Conservation (phyloP, 208 protist genomes). For the Trypanosoma cruzi region DNA sequence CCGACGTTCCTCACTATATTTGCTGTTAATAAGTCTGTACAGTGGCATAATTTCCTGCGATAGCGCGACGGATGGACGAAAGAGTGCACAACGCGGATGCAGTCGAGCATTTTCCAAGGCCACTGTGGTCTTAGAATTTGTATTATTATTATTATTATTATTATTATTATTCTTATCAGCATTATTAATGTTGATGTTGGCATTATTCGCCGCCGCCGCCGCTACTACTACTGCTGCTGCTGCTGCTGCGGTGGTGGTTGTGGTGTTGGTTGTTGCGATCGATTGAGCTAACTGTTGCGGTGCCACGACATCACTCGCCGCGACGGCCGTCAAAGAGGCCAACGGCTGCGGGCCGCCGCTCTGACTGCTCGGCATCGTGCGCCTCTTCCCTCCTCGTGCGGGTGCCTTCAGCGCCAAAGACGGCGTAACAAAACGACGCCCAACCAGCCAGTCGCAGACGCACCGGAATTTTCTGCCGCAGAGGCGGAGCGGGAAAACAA, state of each 20-base stretch:
- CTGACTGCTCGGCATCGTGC: conserved; percentile 7
- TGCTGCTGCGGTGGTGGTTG: conserved; percentile 11
- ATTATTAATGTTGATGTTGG: no score
- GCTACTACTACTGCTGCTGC: no score
- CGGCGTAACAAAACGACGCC: no score
- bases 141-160: neutral
- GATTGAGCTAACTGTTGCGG: neutral
- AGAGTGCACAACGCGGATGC: conserved; percentile 1
- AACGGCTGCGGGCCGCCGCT: neutral
- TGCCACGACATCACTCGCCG: neutral
- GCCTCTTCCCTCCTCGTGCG: no score
- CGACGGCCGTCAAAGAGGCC: neutral
- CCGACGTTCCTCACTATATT: conserved; percentile 26
- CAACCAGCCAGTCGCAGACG: no score
- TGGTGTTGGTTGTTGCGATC: neutral
- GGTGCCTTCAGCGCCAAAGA: no score
- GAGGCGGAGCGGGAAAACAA: no score
- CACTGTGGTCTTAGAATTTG: neutral
- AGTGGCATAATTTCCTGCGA: conserved; percentile 26
- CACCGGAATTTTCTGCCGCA: no score
- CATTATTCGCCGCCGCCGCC: no score
- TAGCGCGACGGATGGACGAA: conserved; percentile 22
- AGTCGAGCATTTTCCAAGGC: neutral
- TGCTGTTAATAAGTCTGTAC: conserved; percentile 25
- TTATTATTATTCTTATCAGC: neutral